Evolutionary conservation across 1,284 basidiomycete genomes (phyloP).

Genomic region (Papiliotrema nemorosa): DNA sequence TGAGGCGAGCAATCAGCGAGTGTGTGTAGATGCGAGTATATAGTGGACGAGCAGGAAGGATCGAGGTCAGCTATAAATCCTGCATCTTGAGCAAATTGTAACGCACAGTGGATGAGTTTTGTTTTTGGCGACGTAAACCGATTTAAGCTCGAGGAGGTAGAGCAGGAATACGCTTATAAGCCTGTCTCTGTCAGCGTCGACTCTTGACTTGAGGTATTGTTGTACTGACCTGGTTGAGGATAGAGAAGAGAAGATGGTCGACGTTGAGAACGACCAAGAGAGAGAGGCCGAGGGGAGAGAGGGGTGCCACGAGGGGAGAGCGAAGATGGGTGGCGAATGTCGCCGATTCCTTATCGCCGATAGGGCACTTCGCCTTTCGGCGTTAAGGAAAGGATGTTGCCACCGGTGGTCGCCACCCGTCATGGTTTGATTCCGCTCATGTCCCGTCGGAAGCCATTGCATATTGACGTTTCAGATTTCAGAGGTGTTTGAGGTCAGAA

Average conservation of each 20-base stretch:
- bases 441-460: not conserved
- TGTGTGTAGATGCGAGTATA: not conserved
- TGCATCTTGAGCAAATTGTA: not conserved
- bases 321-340: not conserved
- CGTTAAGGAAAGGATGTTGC: not conserved
- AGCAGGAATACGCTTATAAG: constrained; percentile 46
- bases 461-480: not conserved
- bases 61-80: not conserved
- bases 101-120: constrained; percentile 22
- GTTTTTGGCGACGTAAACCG: constrained; percentile 41
- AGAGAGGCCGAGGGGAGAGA: not conserved
- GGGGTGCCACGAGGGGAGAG: not conserved
- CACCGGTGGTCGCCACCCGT: not conserved
- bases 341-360: not conserved
- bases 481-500: no score
- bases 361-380: not conserved
- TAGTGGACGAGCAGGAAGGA: not conserved
- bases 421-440: no score
- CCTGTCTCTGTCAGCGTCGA: not conserved
- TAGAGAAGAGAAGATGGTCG: not conserved
- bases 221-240: not conserved
- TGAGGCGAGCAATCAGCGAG: not conserved
- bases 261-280: not conserved
- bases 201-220: not conserved
- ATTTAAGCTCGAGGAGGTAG: constrained; percentile 45